These are phyloP conservation scores for Beta lomatogona DNA, from an alignment of 179 eudicot genomes.

Conservation along the genomic window DNA sequence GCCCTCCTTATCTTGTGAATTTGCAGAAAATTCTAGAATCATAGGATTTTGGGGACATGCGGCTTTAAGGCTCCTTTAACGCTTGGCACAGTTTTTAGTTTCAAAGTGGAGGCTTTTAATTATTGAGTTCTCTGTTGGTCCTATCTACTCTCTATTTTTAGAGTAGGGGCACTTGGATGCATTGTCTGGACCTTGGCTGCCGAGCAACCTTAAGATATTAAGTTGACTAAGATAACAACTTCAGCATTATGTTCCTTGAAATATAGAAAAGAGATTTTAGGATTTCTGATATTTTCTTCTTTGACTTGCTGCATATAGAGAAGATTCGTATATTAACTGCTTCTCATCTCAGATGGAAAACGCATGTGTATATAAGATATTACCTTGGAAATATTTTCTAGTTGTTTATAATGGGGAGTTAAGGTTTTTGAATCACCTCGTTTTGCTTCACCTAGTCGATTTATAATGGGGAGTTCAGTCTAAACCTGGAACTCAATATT, in stretches of 20 bases:
- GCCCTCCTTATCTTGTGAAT: background rate
- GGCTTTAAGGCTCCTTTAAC: background rate
- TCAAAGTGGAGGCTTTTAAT: background rate
- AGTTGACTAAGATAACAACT: background rate
- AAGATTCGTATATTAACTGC: no score
- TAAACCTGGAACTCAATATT: background rate
- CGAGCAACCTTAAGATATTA: background rate
- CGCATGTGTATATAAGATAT: no score
- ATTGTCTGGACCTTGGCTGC: background rate
- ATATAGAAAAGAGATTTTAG: no score
- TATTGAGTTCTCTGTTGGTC: background rate
- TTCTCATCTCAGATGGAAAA: no score
- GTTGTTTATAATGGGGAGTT: background rate
- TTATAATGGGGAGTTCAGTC: background rate
- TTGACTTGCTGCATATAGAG: no score
- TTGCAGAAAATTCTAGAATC: background rate
- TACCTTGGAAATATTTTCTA: background rate
- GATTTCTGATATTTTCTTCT: no score
- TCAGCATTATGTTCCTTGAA: background rate
- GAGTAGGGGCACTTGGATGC: background rate
- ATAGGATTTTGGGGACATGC: background rate
- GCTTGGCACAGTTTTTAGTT: background rate
- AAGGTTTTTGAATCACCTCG: background rate
- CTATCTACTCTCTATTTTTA: background rate
- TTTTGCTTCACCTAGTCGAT: background rate